Evolutionary conservation across 257 asterid species (phyloP).

Genomic region (Solanum chmielewskii): DNA sequence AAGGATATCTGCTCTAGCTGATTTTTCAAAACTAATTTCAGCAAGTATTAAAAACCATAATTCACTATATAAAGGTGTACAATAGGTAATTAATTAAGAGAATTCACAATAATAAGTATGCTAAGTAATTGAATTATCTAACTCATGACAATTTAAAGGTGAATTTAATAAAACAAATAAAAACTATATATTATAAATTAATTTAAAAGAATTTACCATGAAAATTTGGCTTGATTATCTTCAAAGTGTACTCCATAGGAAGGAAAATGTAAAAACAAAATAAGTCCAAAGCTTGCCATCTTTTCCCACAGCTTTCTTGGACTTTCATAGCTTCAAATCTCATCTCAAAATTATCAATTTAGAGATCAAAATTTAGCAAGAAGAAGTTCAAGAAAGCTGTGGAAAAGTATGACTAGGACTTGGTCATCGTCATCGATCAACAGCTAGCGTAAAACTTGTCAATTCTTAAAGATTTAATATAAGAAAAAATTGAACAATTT

Average conservation of each 20-base stretch:
- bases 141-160: neutral
- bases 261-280: neutral
- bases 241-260: neutral
- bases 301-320: slow-evolving; percentile 60
- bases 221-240: neutral
- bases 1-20: too few relatives aligned
- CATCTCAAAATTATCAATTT: neutral
- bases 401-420: slow-evolving; percentile 75
- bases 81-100: neutral
- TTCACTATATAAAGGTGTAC: neutral
- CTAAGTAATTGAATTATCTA: neutral
- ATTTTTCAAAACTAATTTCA: neutral
- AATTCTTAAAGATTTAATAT: neutral
- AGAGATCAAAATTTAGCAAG: neutral
- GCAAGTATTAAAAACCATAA: neutral
- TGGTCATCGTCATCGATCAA: neutral
- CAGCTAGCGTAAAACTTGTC: neutral
- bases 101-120: neutral
- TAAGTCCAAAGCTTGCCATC: slow-evolving; percentile 34
- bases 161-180: neutral
- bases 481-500: neutral
- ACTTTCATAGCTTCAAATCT: slow-evolving; percentile 9
- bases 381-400: slow-evolving; percentile 96
- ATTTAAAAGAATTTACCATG: neutral
- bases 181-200: neutral